Evolutionary conservation across 352 stramenopile genomes (phyloP).

Genomic region (Phytophthora lateralis): DNA sequence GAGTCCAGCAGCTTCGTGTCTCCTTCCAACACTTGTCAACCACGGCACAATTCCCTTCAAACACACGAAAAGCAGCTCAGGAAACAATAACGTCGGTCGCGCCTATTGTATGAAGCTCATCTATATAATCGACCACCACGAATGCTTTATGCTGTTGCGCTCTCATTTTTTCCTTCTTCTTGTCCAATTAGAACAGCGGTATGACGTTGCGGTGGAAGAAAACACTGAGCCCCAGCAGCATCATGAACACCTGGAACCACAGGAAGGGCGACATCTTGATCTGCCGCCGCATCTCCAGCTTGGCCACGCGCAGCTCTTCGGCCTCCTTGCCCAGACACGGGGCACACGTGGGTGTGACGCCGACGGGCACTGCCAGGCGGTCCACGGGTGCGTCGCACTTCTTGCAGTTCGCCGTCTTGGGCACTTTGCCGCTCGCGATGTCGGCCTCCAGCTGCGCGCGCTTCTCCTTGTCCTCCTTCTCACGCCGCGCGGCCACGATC

Average conservation of each 20-base stretch:
- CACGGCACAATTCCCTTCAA: no score
- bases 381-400: slow-evolving; percentile 70
- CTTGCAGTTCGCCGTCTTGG: slow-evolving; percentile 65
- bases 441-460: slow-evolving; percentile 52
- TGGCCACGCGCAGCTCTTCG: slow-evolving; percentile 27
- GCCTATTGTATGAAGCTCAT: slow-evolving; percentile 16
- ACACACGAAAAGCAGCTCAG: no score
- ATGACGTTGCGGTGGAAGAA: slow-evolving; percentile 79
- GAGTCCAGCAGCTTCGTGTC: no score
- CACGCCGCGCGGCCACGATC: slow-evolving; percentile 47
- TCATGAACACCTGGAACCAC: slow-evolving; percentile 71
- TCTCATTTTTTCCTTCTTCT: background rate
- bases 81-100: background rate
- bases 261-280: slow-evolving; percentile 75
- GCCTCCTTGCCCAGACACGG: slow-evolving; percentile 46
- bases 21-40: no score
- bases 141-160: background rate
- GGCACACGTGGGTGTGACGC: slow-evolving; percentile 46
- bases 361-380: slow-evolving; percentile 36
- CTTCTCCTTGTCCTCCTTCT: slow-evolving; percentile 62
- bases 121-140: slow-evolving; percentile 13
- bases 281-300: slow-evolving; percentile 41
- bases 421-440: slow-evolving; percentile 54
- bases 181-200: slow-evolving; percentile 46
- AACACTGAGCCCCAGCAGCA: slow-evolving; percentile 55